A percentile compares a stretch with the other conserved stretches of the same genome.
These are phyloP conservation scores for Phanerodontia chrysosporium DNA, from an alignment of 768 basidiomycete species.

Conservation along the genomic window DNA sequence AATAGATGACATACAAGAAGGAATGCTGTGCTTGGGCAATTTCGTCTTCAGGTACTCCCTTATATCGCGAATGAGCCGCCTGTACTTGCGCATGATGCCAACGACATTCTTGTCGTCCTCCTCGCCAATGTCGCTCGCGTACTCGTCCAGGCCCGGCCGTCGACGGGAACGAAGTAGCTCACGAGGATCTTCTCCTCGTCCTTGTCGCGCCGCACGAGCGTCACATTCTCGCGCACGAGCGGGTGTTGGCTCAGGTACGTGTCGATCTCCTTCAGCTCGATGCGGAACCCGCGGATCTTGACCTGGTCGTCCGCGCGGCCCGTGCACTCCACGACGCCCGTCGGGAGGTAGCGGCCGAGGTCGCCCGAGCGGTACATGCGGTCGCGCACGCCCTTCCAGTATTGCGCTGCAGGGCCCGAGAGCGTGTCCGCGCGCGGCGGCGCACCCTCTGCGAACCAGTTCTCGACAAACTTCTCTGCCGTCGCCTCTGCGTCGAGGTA, in stretches of 20 bases:
- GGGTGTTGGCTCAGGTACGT: constrained; percentile 92
- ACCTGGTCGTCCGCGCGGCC: constrained; percentile 98
- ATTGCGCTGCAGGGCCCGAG: constrained; percentile 66
- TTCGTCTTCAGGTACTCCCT: constrained; percentile 96
- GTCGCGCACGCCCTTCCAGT: constrained; percentile 96
- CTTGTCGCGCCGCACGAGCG: constrained; percentile 93
- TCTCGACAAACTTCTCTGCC: constrained; percentile 86
- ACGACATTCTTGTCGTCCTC: constrained; percentile 55
- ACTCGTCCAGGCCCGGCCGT: constrained; percentile 59
- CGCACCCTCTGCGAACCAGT: constrained; percentile 74
- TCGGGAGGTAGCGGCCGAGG: constrained; percentile 88
- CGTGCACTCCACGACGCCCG: constrained; percentile 93
- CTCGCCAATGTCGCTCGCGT: constrained; percentile 60
- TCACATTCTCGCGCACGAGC: constrained; percentile 95
- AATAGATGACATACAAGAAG: constrained; percentile 76
- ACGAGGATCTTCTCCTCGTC: constrained; percentile 99
- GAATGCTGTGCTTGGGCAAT: constrained; percentile 90
- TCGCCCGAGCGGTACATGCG: constrained; percentile 98
- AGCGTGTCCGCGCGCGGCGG: constrained; percentile 58
- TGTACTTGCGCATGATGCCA: constrained; percentile 79
- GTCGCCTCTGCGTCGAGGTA: constrained; percentile 84
- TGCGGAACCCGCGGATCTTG: constrained; percentile 98
- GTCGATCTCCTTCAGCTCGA: constrained; percentile 97
- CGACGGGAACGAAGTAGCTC: constrained; percentile 92
- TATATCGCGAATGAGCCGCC: constrained; percentile 87